Evolutionary conservation across 129 eudicot species (phyloP).

Genomic region (Flaveria linearis): DNA sequence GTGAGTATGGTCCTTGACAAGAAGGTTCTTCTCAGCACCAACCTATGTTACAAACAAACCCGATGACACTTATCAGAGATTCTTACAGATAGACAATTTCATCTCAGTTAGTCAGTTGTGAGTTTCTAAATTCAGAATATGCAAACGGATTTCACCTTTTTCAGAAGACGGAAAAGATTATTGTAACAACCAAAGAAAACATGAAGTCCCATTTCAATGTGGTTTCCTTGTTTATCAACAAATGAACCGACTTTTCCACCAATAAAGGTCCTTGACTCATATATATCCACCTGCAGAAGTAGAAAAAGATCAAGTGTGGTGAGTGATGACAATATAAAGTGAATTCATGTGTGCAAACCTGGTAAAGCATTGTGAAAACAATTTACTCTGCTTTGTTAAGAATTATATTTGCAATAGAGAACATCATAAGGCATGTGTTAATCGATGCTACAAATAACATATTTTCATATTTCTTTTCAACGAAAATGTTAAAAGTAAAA

Average conservation of each 20-base stretch:
- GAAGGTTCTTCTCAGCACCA: constrained; percentile 94
- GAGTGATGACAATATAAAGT: constrained; percentile 21
- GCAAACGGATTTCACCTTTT: constrained; percentile 57
- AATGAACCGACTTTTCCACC: constrained; percentile 99
- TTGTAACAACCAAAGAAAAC: constrained; percentile 99
- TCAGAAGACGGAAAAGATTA: constrained; percentile 91
- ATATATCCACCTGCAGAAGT: constrained; percentile 81
- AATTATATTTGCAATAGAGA: constrained; percentile 8
- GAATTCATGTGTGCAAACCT: constrained; percentile 11
- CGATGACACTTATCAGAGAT: constrained; percentile 12
- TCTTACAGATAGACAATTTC: constrained; percentile 2
- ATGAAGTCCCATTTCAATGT: constrained; percentile 97
- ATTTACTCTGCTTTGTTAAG: not conserved
- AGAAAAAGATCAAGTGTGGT: constrained; percentile 22
- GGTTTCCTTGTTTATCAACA: constrained; percentile 90
- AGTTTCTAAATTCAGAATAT: constrained; percentile 12
- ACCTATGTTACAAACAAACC: constrained; percentile 50
- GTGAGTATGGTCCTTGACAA: constrained; percentile 98
- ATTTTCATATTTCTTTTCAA: not conserved
- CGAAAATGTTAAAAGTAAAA: constrained; percentile 15
- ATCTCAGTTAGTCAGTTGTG: not conserved
- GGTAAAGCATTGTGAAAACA: constrained; percentile 15
- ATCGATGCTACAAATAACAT: not conserved
- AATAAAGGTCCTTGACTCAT: constrained; percentile 86
- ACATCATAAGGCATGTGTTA: constrained; percentile 5